A percentile compares a stretch with the other conserved stretches of the same genome.
These are phyloP conservation scores for Wallacemonas sp. DNA, from an alignment of 208 protist species.

Conservation along the genomic window DNA sequence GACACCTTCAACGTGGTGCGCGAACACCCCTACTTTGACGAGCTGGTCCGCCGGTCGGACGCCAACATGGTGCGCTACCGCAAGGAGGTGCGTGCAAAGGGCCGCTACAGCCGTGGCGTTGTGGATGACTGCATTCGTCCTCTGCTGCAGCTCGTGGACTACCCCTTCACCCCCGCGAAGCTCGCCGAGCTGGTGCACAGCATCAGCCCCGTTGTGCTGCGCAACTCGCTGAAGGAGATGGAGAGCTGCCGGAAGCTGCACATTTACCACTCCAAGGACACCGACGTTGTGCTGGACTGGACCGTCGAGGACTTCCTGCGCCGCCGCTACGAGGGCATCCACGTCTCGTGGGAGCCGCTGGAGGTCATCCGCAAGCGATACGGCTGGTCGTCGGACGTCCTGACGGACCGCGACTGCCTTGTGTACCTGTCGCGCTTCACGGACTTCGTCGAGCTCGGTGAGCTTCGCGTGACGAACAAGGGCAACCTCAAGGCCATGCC, in stretches of 20 bases:
- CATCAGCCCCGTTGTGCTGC: conserved; percentile 64
- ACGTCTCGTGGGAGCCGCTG: conserved; percentile 89
- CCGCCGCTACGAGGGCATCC: conserved; percentile 90
- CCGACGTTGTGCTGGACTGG: conserved; percentile 85
- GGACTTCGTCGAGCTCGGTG: conserved; percentile 79
- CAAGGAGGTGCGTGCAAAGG: conserved; percentile 62
- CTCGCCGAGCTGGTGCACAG: conserved; percentile 62
- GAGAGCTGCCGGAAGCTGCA: conserved; percentile 61
- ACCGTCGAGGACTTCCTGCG: conserved; percentile 88
- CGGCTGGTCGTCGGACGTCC: conserved; percentile 70
- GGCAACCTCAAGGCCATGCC: conserved; percentile 49
- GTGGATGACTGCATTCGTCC: conserved; percentile 83
- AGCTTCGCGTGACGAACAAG: conserved; percentile 53
- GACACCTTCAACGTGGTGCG: conserved; percentile 47
- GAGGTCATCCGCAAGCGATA: conserved; percentile 79
- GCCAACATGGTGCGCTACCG: conserved; percentile 76
- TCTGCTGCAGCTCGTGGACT: conserved; percentile 86
- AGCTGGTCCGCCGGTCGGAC: conserved; percentile 70
- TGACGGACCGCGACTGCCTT: conserved; percentile 79
- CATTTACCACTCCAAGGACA: conserved; percentile 80
- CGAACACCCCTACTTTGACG: conserved; percentile 76
- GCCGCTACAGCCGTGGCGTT: conserved; percentile 63
- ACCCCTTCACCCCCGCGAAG: conserved; percentile 70
- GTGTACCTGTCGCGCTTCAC: conserved; percentile 81
- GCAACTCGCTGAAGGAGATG: conserved; percentile 60